These are phyloP conservation scores for Nitzschia putrida DNA, from an alignment of 108 stramenopile genomes.

Conservation along the genomic window DNA sequence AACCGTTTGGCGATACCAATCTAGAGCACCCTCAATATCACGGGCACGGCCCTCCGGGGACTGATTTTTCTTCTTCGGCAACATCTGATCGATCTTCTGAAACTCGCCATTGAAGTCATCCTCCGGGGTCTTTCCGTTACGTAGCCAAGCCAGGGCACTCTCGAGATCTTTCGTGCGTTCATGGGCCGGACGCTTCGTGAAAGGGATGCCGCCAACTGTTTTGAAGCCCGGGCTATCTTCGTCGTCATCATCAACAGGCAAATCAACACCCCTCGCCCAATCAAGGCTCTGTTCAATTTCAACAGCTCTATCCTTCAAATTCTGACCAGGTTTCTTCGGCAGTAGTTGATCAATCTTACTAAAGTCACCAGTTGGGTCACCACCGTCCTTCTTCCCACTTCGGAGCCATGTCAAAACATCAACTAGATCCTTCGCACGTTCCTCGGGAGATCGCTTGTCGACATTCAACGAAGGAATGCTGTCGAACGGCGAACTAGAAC, in stretches of 20 bases:
- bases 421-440: conserved; percentile 19
- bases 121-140: conserved; percentile 8
- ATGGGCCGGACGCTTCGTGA: conserved; percentile 3
- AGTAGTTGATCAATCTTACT: conserved; percentile 22
- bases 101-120: conserved; percentile 18
- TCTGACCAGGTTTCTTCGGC: conserved; percentile 13
- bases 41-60: conserved; percentile 20
- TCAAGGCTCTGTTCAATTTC: conserved; percentile 33
- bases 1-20: no score
- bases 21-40: conserved; percentile 30
- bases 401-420: conserved; percentile 32
- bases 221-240: conserved; percentile 6
- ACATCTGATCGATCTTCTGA: conserved; percentile 24
- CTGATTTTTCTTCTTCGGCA: conserved; percentile 20
- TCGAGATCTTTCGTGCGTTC: conserved; percentile 14
- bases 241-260: neutral
- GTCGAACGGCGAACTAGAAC: neutral
- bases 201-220: neutral
- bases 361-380: conserved; percentile 34
- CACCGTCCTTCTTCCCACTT: conserved; percentile 21
- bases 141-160: conserved; percentile 9
- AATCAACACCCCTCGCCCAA: conserved; percentile 22
- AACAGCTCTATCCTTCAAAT: conserved; percentile 5
- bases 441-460: conserved; percentile 24
- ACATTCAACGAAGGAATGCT: neutral